Evolutionary conservation across 2,329 filamentous ascomycete species (phyloP).

Genomic region (Talaromyces sp.): DNA sequence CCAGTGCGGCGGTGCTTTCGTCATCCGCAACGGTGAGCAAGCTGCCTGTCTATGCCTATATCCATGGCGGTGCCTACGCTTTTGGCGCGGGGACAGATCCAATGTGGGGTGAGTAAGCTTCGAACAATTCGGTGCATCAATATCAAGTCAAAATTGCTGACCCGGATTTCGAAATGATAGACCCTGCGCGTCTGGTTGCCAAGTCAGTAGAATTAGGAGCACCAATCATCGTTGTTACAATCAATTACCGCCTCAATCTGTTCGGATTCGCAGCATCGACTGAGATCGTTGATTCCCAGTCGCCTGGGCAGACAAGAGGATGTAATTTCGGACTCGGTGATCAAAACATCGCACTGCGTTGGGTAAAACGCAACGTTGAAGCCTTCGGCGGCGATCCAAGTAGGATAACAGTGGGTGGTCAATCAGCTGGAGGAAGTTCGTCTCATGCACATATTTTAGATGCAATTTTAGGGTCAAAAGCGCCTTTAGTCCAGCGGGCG

Average conservation of each 20-base stretch:
- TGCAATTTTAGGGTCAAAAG: neutral
- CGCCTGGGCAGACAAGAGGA: constrained; percentile 55
- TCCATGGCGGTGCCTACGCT: constrained; percentile 64
- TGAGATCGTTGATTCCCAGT: constrained; percentile 52
- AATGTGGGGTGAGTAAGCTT: neutral
- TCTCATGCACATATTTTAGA: neutral
- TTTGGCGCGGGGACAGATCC: constrained; percentile 54
- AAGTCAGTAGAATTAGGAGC: constrained; percentile 49
- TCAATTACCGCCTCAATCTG: constrained; percentile 72
- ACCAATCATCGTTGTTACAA: constrained; percentile 68
- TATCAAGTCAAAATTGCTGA: neutral
- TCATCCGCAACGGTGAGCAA: constrained; percentile 40
- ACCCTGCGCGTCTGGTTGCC: constrained; percentile 25
- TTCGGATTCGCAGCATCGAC: constrained; percentile 70
- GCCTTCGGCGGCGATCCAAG: constrained; percentile 53
- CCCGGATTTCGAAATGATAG: neutral
- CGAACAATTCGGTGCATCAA: neutral
- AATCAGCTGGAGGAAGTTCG: constrained; percentile 41
- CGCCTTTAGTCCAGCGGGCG: neutral
- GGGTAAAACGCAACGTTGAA: constrained; percentile 54
- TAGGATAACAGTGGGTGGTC: constrained; percentile 50
- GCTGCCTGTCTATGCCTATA: constrained; percentile 67
- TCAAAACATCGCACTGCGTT: constrained; percentile 55
- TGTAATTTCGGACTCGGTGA: constrained; percentile 58
- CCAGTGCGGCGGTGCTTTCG: neutral